Base-by-base conservation (phyloP, 2,329 filamentous ascomycete species). In the Herpotrichia juniperi region DNA sequence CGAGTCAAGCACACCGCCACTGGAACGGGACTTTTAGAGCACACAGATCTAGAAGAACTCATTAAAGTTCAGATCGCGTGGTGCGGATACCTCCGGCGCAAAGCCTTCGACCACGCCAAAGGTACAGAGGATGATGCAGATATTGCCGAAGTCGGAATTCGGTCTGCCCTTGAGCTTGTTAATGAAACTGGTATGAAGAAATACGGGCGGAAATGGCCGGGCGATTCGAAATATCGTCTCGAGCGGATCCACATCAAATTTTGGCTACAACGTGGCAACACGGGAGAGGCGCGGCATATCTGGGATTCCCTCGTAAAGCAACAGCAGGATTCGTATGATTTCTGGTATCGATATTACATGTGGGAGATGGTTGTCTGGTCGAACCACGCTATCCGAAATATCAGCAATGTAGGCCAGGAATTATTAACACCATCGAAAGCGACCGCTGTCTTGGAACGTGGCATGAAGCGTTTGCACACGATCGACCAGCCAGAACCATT, bases 231-330 rank as follows among this genome's bases (percentile, higher is more conserved):
- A 42, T 97, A 92, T 71, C 88, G 93, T 10, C 83, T 97, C 4
- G 92, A 97, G 73, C 87, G 91, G 48, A 96, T 97, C 50, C 88
- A 94, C 58, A 93, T 97, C 63, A 92, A 96, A 68, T 96, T 93
- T 68, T 81, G 96, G 43, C 93, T 90, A 3, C 90, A 96, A 70
- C 91, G 91, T 59, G 87, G 87, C 22, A 88, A 90, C 34, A 79
- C 90, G 46, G 85, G 91, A 17, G 87, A 87, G 50, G 94, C 93
- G 2, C 85, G 94, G 32, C 81, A 83, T 14, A 84, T 89, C 42
- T 97, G 91, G 86, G 86, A 89, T 58, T 83, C 84, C 16, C 80
- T 97, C 25, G 82, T 84, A 19, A 78, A 84, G n/a, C 79, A 82
- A 16, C 85, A 91, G 50, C 86, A 87, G 25, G 85, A 91, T 62